A percentile compares a stretch with the other conserved stretches of the same genome.
Evolutionary conservation across 768 basidiomycete species (phyloP).

Genomic region (Scleroderma citrinum): DNA sequence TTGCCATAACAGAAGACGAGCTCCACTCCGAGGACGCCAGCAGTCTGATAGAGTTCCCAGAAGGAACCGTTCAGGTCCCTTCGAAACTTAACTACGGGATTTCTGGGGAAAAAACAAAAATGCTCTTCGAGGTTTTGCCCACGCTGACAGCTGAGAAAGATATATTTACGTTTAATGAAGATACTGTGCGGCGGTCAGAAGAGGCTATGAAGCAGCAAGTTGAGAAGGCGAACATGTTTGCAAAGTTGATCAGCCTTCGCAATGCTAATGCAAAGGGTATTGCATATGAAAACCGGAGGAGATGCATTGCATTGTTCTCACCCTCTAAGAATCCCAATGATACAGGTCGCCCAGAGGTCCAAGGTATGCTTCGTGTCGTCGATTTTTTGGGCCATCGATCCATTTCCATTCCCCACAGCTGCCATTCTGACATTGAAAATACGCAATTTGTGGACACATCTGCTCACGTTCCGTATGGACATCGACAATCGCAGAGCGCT

Average conservation of each 20-base stretch:
- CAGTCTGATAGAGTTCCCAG: slow-evolving; percentile 21
- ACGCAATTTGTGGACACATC: slow-evolving; percentile 73
- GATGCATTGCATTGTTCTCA: slow-evolving; percentile 79
- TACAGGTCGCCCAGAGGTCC: slow-evolving; percentile 82
- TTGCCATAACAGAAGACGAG: slow-evolving; percentile 52
- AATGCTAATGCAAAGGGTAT: slow-evolving; percentile 89
- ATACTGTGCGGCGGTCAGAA: slow-evolving; percentile 16
- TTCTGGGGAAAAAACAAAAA: slow-evolving; percentile 43
- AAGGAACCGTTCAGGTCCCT: slow-evolving; percentile 44
- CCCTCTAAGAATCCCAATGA: slow-evolving; percentile 59
- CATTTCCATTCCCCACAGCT: slow-evolving; percentile 38
- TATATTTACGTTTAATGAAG: slow-evolving; percentile 14
- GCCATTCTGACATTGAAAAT: slow-evolving; percentile 85
- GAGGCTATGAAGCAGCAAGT: slow-evolving; percentile 31
- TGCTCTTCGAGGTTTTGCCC: slow-evolving; percentile 68
- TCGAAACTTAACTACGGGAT: slow-evolving; percentile 60
- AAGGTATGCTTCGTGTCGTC: slow-evolving; percentile 50
- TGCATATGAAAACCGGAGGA: slow-evolving; percentile 76
- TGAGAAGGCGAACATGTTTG: slow-evolving; percentile 50
- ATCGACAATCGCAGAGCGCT: slow-evolving; percentile 72
- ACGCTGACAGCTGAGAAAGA: slow-evolving; percentile 36
- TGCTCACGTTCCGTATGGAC: slow-evolving; percentile 65
- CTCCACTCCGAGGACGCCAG: slow-evolving; percentile 25
- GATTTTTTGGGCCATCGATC: slow-evolving; percentile 1
- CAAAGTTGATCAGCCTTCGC: slow-evolving; percentile 70